phyloP scores from a whole-genome alignment of 352 stramenopile species.

The Globisporangium polare region DNA sequence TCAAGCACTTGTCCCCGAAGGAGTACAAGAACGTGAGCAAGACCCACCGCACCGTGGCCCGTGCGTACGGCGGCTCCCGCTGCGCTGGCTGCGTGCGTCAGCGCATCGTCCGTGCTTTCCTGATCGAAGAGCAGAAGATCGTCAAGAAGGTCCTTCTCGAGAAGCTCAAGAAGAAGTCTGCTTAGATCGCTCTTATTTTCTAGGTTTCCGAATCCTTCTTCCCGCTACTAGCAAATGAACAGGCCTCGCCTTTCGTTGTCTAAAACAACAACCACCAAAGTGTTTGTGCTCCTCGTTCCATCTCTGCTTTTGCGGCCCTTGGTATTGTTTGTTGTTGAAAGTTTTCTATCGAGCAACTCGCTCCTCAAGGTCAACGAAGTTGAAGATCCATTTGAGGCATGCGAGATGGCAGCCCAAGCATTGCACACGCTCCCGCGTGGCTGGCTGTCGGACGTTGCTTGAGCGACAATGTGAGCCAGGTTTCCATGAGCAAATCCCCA shows the following conservation, averaged over 20 bases:
- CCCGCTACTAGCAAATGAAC: conserved; percentile 15
- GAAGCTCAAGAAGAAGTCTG: conserved; percentile 89
- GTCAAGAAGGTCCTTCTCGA: conserved; percentile 98
- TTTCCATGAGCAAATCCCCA: too few species aligned
- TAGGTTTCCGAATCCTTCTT: conserved; percentile 18
- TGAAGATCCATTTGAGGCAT: too few species aligned
- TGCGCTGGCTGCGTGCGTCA: conserved; percentile 94
- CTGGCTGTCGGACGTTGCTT: too few species aligned
- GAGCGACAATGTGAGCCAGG: too few species aligned
- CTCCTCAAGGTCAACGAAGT: too few species aligned
- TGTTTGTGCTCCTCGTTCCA: neutral
- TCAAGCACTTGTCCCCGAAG: conserved; percentile 78
- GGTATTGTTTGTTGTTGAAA: neutral
- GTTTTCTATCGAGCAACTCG: too few species aligned
- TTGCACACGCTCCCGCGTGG: too few species aligned
- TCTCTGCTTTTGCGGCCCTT: neutral
- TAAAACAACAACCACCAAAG: conserved; percentile 9
- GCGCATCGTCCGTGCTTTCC: conserved; percentile 96
- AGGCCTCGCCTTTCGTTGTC: conserved; percentile 10
- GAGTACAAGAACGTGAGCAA: conserved; percentile 82
- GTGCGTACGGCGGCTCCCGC: conserved; percentile 95
- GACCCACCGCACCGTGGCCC: conserved; percentile 93
- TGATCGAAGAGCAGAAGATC: conserved; percentile 99
- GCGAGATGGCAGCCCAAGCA: too few species aligned
- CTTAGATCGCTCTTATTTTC: conserved; percentile 28